These are phyloP conservation scores for Aureobasidium uvarum DNA, from an alignment of 2,329 filamentous ascomycete genomes.

Conservation along the genomic window DNA sequence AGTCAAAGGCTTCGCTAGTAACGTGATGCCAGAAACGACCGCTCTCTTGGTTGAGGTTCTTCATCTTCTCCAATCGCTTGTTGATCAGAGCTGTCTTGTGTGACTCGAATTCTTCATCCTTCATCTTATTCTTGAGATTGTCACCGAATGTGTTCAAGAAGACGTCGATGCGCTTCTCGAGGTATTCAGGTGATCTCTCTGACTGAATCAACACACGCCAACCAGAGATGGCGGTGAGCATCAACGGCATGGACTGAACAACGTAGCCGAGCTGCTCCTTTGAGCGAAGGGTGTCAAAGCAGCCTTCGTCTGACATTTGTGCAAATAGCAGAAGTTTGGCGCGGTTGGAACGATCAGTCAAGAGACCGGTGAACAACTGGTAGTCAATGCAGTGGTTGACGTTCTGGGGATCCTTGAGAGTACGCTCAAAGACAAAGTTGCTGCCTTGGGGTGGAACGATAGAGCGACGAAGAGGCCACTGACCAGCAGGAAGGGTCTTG, in stretches of 20 bases:
- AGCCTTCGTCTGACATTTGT: constrained; percentile 89
- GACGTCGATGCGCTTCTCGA: constrained; percentile 82
- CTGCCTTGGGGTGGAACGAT: constrained; percentile 74
- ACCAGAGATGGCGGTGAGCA: constrained; percentile 70
- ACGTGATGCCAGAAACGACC: constrained; percentile 83
- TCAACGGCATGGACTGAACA: constrained; percentile 76
- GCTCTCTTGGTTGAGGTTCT: constrained; percentile 86
- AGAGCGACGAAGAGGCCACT: constrained; percentile 77
- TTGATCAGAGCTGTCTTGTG: constrained; percentile 89
- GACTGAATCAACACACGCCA: constrained; percentile 93
- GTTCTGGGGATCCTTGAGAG: constrained; percentile 80
- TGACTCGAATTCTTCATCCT: constrained; percentile 77
- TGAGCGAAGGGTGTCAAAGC: constrained; percentile 90
- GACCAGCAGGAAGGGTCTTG: constrained; percentile 67
- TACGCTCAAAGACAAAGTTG: constrained; percentile 80
- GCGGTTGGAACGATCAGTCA: constrained; percentile 63
- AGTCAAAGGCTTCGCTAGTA: constrained; percentile 82
- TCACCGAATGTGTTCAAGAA: constrained; percentile 70
- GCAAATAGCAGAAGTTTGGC: constrained; percentile 78
- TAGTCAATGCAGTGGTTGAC: constrained; percentile 61
- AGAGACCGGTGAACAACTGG: constrained; percentile 45
- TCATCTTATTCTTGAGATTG: constrained; percentile 67
- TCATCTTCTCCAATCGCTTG: constrained; percentile 83
- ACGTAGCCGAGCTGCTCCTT: constrained; percentile 98
- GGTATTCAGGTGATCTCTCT: constrained; percentile 76